These are phyloP conservation scores for Davidsoniella neocaledoniae DNA, from an alignment of 2,329 filamentous ascomycete species.

Conservation along the genomic window DNA sequence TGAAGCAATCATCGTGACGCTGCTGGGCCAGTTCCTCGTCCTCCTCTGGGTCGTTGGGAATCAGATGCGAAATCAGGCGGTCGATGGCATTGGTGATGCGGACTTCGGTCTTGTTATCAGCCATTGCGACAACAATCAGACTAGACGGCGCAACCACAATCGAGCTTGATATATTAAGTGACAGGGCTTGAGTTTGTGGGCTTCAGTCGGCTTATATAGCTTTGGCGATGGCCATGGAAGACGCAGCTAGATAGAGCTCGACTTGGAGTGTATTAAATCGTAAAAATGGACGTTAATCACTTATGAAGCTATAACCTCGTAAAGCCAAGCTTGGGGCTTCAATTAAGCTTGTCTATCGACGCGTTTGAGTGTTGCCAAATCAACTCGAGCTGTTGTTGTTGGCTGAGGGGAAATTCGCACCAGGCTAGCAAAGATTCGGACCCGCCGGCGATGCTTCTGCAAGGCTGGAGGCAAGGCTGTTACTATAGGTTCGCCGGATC, in stretches of 20 bases:
- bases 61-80: conserved; percentile 57
- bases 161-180: not conserved
- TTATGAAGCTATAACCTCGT: too few species aligned
- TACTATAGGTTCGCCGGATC: not conserved
- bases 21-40: conserved; percentile 51
- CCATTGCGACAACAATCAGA: conserved; percentile 28
- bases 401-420: not conserved
- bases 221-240: not conserved
- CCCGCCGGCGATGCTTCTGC: not conserved
- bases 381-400: not conserved
- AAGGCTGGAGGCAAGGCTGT: conserved; percentile 10
- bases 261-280: too few species aligned
- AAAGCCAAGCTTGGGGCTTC: too few species aligned
- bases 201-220: not conserved
- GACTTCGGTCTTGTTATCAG: conserved; percentile 29
- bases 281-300: too few species aligned
- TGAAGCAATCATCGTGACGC: conserved; percentile 46
- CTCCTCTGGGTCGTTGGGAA: conserved; percentile 49
- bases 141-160: not conserved
- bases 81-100: conserved; percentile 67
- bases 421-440: not conserved
- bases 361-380: too few species aligned
- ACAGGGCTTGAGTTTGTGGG: not conserved
- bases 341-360: too few species aligned
- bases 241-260: not conserved